phyloP scores from a whole-genome alignment of 2,329 filamentous ascomycete species.

The Alternaria metachromatica region DNA sequence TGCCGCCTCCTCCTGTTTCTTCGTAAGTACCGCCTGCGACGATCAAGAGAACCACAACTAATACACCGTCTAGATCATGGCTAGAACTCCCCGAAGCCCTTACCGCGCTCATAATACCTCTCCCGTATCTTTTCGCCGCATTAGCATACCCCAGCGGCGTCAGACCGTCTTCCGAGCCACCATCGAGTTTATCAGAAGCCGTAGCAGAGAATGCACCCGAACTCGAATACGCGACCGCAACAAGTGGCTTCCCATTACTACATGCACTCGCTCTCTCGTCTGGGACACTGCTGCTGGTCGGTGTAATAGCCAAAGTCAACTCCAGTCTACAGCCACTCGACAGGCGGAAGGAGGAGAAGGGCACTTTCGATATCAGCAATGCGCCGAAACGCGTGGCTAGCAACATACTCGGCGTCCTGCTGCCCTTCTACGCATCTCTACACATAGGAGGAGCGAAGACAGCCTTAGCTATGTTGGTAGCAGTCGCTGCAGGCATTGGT shows the following conservation, averaged over 20 bases:
- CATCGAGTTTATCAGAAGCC: slow-evolving; percentile 34
- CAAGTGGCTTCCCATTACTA: slow-evolving; percentile 42
- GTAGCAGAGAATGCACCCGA: slow-evolving; percentile 22
- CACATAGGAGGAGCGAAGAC: slow-evolving; percentile 62
- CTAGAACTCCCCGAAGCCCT: slow-evolving; percentile 55
- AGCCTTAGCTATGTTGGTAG: slow-evolving; percentile 59
- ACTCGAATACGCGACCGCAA: slow-evolving; percentile 10
- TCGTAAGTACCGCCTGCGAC: slow-evolving; percentile 26
- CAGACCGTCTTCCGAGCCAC: slow-evolving; percentile 20
- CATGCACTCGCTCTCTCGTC: slow-evolving; percentile 56
- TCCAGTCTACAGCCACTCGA: slow-evolving; percentile 41
- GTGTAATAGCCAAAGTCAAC: slow-evolving; percentile 47
- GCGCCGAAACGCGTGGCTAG: slow-evolving; percentile 34
- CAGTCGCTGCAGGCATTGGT: slow-evolving; percentile 55
- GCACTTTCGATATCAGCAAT: slow-evolving; percentile 11
- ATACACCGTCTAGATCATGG: slow-evolving; percentile 36
- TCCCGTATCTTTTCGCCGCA: slow-evolving; percentile 58
- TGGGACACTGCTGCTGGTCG: slow-evolving; percentile 54
- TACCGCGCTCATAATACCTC: slow-evolving; percentile 58
- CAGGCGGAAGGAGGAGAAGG: slow-evolving; percentile 41
- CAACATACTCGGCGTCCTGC: slow-evolving; percentile 51
- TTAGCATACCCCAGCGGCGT: slow-evolving; percentile 50
- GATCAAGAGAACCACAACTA: neutral
- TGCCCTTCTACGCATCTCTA: slow-evolving; percentile 64
- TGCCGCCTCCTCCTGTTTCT: slow-evolving; percentile 13